These are phyloP conservation scores for Nitzschia sp. DNA, from an alignment of 108 stramenopile species.

Conservation along the genomic window DNA sequence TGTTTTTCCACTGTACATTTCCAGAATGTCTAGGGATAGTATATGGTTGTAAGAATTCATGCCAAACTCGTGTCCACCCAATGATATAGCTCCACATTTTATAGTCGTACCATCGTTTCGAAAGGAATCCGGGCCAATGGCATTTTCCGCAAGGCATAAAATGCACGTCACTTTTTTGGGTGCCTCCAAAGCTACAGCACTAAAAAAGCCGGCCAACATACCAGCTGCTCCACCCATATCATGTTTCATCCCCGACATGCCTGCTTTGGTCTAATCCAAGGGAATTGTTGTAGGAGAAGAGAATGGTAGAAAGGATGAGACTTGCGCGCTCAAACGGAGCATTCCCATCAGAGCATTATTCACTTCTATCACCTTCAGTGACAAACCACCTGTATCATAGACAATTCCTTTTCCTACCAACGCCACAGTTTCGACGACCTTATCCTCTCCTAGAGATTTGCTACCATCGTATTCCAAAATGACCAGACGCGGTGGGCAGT, in stretches of 20 bases:
- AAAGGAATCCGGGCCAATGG: slow-evolving; percentile 74
- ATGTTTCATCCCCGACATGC: slow-evolving; percentile 70
- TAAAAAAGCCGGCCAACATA: slow-evolving; percentile 72
- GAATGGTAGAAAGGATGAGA: too few relatives aligned
- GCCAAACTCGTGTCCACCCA: too few relatives aligned
- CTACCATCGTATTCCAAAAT: slow-evolving; percentile 62
- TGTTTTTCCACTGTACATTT: slow-evolving; percentile 51
- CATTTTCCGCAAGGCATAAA: slow-evolving; percentile 86
- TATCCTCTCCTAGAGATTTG: not conserved
- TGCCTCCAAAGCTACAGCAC: slow-evolving; percentile 46
- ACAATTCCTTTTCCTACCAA: slow-evolving; percentile 91
- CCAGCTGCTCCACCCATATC: slow-evolving; percentile 86
- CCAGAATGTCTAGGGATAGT: slow-evolving; percentile 29
- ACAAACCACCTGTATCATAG: slow-evolving; percentile 87
- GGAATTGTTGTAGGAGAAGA: too few relatives aligned
- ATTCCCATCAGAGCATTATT: too few relatives aligned
- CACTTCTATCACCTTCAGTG: slow-evolving; percentile 42
- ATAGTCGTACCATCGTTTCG: slow-evolving; percentile 81
- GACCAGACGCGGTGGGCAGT: slow-evolving; percentile 77
- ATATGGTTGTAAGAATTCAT: not conserved
- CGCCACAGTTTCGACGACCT: slow-evolving; percentile 49
- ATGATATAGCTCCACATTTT: too few relatives aligned
- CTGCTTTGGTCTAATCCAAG: slow-evolving; percentile 17
- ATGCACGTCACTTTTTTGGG: slow-evolving; percentile 48
- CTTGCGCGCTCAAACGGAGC: too few relatives aligned